Evolutionary conservation across 2,329 filamentous ascomycete species (phyloP).

Genomic region (Davidsoniella virescens): DNA sequence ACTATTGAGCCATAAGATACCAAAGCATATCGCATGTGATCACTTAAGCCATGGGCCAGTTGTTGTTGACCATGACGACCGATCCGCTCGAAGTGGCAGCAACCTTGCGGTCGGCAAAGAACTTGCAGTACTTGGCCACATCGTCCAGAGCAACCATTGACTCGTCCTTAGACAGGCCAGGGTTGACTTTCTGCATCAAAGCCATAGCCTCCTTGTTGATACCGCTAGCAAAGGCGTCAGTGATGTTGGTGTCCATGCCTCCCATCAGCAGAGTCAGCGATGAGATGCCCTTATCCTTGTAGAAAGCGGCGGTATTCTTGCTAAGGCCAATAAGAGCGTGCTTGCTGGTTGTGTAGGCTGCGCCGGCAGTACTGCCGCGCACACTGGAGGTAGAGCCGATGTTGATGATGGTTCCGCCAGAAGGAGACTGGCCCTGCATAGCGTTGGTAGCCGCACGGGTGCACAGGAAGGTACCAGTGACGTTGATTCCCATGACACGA

Average conservation of each 20-base stretch:
- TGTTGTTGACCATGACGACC: conserved; percentile 21
- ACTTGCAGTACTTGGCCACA: conserved; percentile 25
- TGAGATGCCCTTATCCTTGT: conserved; percentile 36
- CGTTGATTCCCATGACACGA: conserved; percentile 36
- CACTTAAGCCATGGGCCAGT: conserved; percentile 21
- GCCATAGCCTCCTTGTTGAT: conserved; percentile 21
- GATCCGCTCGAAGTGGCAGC: conserved; percentile 21
- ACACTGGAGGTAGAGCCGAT: conserved; percentile 31
- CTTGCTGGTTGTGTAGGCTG: conserved; percentile 36
- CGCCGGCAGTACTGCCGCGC: conserved; percentile 25
- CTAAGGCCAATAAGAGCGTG: conserved; percentile 37
- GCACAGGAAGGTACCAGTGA: conserved; percentile 37
- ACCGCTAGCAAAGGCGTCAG: conserved; percentile 24
- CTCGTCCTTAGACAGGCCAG: conserved; percentile 18
- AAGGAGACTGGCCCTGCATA: conserved; percentile 13
- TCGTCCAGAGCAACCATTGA: conserved; percentile 20
- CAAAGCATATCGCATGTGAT: neutral
- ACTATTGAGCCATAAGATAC: too few species aligned
- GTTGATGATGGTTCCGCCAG: conserved; percentile 34
- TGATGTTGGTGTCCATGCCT: conserved; percentile 40
- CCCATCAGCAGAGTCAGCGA: conserved; percentile 34
- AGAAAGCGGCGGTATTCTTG: conserved; percentile 40
- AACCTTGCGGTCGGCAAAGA: conserved; percentile 22
- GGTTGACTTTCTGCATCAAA: conserved; percentile 17
- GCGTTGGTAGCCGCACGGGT: conserved; percentile 32